Conservation (phyloP, 257 asterid genomes). For the Apocynum venetum region DNA sequence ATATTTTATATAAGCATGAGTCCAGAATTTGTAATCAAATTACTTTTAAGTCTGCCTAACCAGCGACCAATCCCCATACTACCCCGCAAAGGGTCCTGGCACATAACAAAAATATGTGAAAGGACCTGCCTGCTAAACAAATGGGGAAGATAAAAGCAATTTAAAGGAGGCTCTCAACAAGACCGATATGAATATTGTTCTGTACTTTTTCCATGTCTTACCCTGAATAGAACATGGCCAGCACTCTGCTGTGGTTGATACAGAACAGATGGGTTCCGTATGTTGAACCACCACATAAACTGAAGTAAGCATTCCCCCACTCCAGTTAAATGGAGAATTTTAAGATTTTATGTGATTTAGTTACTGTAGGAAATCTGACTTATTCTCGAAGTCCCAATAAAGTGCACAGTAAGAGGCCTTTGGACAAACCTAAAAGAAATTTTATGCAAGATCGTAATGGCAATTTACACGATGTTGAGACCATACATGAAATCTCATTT, state of each 20-base stretch:
- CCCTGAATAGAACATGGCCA: not conserved
- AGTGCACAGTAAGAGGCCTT: not conserved
- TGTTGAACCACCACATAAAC: not conserved
- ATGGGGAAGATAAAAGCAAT: not conserved
- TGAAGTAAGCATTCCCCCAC: not conserved
- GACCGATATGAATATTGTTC: not conserved
- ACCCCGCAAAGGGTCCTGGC: not conserved
- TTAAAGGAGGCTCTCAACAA: not conserved
- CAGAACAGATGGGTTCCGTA: not conserved
- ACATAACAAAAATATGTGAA: no score
- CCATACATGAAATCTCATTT: not conserved
- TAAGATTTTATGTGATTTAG: not conserved
- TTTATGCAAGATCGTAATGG: not conserved
- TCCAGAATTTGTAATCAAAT: no score
- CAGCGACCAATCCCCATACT: not conserved
- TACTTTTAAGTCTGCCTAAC: not conserved
- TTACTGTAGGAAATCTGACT: not conserved
- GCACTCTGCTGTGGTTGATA: not conserved
- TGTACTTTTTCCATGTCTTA: not conserved
- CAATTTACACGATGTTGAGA: not conserved
- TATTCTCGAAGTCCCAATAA: not conserved
- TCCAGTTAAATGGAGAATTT: not conserved
- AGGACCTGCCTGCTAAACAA: not conserved
- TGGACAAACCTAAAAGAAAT: not conserved
- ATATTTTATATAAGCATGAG: no score